phyloP scores from a whole-genome alignment of 768 basidiomycete species.

The Chlorophyllum brunneum region DNA sequence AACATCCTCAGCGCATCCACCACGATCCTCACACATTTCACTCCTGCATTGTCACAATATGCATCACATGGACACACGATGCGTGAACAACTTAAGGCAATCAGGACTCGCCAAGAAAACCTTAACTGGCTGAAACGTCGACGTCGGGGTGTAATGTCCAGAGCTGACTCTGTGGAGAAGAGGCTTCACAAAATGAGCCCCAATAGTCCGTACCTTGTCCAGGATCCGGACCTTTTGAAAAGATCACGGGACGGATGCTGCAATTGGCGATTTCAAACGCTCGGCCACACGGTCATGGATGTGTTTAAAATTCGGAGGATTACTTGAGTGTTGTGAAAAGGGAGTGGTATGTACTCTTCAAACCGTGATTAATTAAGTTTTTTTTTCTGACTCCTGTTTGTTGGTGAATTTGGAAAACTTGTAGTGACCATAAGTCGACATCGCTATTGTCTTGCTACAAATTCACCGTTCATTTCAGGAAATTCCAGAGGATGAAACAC shows the following conservation, averaged over 20 bases:
- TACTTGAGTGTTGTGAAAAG: conserved; percentile 83
- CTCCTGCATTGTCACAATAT: conserved; percentile 63
- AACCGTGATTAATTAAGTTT: too few relatives aligned
- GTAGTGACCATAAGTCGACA: conserved; percentile 40
- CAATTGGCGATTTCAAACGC: conserved; percentile 81
- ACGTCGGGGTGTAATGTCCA: conserved; percentile 58
- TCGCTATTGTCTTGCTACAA: neutral
- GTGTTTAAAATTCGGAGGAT: conserved; percentile 83
- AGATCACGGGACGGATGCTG: conserved; percentile 72
- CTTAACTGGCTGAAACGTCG: conserved; percentile 74
- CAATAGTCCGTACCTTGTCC: conserved; percentile 77
- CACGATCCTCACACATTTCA: conserved; percentile 62
- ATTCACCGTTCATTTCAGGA: conserved; percentile 56
- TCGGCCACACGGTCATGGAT: conserved; percentile 63
- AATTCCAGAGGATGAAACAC: conserved; percentile 76
- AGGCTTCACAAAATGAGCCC: conserved; percentile 88
- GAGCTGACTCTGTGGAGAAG: conserved; percentile 82
- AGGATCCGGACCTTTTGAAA: conserved; percentile 72
- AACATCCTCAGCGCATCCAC: conserved; percentile 73
- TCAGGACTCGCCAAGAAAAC: conserved; percentile 80
- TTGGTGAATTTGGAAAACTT: conserved; percentile 52
- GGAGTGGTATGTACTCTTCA: conserved; percentile 42
- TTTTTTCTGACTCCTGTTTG: conserved; percentile 34
- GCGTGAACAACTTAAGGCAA: conserved; percentile 72
- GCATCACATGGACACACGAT: conserved; percentile 68